A percentile compares a stretch with the other conserved stretches of the same genome.
Conservation (phyloP, 2,329 filamentous ascomycete genomes). For the Fusarium palustre region DNA sequence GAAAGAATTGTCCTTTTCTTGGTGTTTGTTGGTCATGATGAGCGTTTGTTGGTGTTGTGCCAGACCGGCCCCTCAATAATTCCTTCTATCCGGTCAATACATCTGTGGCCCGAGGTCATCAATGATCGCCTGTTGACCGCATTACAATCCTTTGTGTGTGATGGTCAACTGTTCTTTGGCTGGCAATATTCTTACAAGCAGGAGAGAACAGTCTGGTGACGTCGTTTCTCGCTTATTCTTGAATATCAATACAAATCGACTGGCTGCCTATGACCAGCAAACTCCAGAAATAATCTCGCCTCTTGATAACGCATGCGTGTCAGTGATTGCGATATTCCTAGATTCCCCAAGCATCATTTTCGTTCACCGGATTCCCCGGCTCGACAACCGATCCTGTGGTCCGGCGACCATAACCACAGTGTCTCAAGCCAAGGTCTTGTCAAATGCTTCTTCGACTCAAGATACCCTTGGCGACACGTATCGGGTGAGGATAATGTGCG, state of each 20-base stretch:
- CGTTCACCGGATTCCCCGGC: slow-evolving; percentile 9
- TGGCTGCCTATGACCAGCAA: neutral
- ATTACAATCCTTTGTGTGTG: neutral
- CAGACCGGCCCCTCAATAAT: neutral
- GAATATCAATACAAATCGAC: neutral
- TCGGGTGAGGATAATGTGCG: neutral
- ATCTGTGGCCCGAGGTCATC: slow-evolving; percentile 33
- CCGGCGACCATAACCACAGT: neutral
- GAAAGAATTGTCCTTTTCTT: slow-evolving; percentile 25
- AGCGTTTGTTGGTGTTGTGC: slow-evolving; percentile 7
- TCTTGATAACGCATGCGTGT: neutral
- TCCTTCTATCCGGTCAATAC: slow-evolving; percentile 28
- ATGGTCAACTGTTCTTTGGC: too few relatives aligned
- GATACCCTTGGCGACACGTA: slow-evolving; percentile 17
- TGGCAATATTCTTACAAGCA: neutral
- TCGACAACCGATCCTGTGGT: too few relatives aligned
- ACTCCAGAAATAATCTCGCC: neutral
- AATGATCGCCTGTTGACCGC: slow-evolving; percentile 5
- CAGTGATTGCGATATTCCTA: neutral
- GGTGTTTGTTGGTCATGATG: slow-evolving; percentile 28
- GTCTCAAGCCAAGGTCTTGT: slow-evolving; percentile 38
- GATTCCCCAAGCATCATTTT: too few relatives aligned
- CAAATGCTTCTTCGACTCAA: slow-evolving; percentile 38
- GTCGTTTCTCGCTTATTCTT: slow-evolving; percentile 1
- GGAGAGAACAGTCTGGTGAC: slow-evolving; percentile 1